Evolutionary conservation across 2,329 filamentous ascomycete species (phyloP).

Genomic region (Colletotrichum godetiae): DNA sequence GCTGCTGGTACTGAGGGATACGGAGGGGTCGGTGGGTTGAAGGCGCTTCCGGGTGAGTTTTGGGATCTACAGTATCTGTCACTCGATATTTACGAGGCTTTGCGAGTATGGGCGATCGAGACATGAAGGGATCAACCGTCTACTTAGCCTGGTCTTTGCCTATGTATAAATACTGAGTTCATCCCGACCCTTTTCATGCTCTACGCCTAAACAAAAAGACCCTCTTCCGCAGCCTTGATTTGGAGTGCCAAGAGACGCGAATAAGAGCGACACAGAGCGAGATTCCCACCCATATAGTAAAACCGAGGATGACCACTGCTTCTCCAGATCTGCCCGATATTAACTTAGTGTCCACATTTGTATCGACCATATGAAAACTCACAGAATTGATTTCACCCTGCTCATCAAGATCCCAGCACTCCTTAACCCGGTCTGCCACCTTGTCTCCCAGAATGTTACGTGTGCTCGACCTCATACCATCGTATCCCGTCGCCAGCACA

Average conservation of each 20-base stretch:
- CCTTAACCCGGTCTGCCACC: conserved; percentile 66
- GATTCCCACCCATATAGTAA: conserved; percentile 75
- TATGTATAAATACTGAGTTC: no score
- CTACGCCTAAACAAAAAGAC: conserved; percentile 48
- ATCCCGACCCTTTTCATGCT: not conserved
- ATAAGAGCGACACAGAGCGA: conserved; percentile 71
- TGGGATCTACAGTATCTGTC: no score
- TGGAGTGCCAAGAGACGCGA: conserved; percentile 65
- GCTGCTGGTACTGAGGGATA: no score
- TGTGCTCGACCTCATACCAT: conserved; percentile 75
- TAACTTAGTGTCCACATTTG: not conserved
- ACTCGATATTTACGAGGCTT: no score
- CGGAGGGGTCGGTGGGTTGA: no score
- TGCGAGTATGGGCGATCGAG: no score
- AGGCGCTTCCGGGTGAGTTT: no score
- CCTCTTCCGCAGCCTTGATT: conserved; percentile 59
- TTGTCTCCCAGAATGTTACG: conserved; percentile 71
- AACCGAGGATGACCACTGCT: conserved; percentile 71
- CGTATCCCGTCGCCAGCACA: conserved; percentile 72
- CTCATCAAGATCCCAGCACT: conserved; percentile 72
- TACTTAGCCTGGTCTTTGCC: no score
- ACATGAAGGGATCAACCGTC: no score
- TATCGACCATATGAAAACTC: conserved; percentile 20
- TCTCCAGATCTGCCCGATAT: conserved; percentile 64
- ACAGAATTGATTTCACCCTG: conserved; percentile 60